Evolutionary conservation across 2,329 filamentous ascomycete species (phyloP).

Genomic region (Pochonia chlamydosporia): DNA sequence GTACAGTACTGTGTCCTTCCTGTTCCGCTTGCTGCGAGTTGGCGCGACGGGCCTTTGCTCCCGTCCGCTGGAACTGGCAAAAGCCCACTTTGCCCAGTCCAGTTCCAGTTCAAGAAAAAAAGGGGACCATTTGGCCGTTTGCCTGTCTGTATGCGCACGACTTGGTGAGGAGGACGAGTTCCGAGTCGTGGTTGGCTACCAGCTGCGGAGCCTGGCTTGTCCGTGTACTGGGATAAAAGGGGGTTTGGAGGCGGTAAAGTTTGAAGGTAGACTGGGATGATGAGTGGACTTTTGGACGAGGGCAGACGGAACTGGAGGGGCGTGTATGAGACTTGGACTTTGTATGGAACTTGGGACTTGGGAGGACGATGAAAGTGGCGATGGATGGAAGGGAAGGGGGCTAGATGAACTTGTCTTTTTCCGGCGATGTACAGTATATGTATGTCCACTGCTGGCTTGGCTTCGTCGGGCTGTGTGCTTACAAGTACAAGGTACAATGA

Average conservation of each 20-base stretch:
- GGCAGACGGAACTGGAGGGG: background rate
- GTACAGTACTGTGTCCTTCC: background rate
- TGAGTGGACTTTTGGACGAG: background rate
- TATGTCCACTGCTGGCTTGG: no score
- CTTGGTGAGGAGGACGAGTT: background rate
- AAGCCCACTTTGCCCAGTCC: conserved; percentile 1
- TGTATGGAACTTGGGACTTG: background rate
- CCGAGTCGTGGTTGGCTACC: background rate
- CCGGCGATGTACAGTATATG: background rate
- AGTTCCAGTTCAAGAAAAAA: background rate
- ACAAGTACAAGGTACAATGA: no score
- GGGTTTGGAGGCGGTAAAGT: conserved; percentile 15
- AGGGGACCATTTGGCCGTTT: background rate
- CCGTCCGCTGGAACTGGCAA: conserved; percentile 8
- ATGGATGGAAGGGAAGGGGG: background rate
- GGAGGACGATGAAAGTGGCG: background rate
- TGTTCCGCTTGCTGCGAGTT: conserved; percentile 4
- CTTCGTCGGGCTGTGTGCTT: no score
- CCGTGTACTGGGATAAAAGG: background rate
- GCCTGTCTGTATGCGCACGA: background rate
- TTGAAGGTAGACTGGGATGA: conserved; percentile 3
- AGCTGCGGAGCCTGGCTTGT: background rate
- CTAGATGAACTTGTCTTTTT: conserved; percentile 3
- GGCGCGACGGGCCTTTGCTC: conserved; percentile 13
- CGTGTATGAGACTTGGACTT: background rate